These are phyloP conservation scores for Verbena officinalis DNA, from an alignment of 257 asterid species.

Conservation along the genomic window DNA sequence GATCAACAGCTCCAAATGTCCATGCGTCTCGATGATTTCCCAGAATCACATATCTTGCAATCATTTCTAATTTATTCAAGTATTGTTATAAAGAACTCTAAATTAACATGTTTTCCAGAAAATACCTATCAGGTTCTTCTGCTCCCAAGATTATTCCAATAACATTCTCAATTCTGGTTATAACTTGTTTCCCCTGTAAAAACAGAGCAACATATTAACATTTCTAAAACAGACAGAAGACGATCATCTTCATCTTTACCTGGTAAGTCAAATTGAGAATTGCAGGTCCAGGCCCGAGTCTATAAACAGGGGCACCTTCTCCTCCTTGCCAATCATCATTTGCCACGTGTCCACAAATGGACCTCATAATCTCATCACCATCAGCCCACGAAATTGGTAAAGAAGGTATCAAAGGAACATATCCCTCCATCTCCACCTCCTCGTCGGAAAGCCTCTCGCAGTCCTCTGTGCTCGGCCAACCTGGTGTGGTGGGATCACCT, in stretches of 20 bases:
- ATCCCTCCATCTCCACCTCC: constrained; percentile 62
- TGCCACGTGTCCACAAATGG: constrained; percentile 66
- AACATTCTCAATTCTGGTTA: constrained; percentile 79
- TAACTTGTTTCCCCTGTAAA: constrained; percentile 79
- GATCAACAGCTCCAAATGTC: constrained; percentile 95
- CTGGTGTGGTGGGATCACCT: constrained; percentile 91
- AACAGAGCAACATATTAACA: background rate
- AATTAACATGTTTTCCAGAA: no score
- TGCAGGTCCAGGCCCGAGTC: constrained; percentile 87
- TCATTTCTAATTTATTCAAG: constrained; percentile 22
- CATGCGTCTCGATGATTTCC: constrained; percentile 97
- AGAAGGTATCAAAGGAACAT: constrained; percentile 79
- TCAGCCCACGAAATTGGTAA: constrained; percentile 79
- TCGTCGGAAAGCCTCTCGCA: constrained; percentile 76
- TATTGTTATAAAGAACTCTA: no score
- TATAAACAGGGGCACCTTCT: constrained; percentile 59
- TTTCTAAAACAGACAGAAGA: background rate
- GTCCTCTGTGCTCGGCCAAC: constrained; percentile 78
- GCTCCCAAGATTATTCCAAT: constrained; percentile 78
- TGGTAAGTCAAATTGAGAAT: constrained; percentile 59
- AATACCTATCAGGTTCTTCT: constrained; percentile 84
- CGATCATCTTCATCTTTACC: constrained; percentile 37
- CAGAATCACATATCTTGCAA: constrained; percentile 66
- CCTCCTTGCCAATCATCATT: constrained; percentile 88
- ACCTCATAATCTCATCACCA: constrained; percentile 63